phyloP scores from a whole-genome alignment of 495 filamentous ascomycete species.

The Apodospora peruviana region DNA sequence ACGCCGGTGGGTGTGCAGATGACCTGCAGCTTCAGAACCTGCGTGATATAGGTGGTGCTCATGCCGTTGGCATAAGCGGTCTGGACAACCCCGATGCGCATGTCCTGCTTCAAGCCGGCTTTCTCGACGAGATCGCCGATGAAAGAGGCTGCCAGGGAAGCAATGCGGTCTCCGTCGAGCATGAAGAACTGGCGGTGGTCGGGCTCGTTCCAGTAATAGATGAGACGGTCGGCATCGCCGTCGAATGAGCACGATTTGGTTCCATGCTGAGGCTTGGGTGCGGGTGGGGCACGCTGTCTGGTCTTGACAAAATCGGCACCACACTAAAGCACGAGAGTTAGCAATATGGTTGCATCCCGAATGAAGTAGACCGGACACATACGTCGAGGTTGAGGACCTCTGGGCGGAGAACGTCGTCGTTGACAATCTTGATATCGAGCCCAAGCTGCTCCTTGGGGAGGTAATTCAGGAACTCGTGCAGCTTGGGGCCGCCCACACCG shows the following conservation, averaged over 20 bases:
- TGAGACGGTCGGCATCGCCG: slow-evolving; percentile 89
- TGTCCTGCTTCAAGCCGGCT: slow-evolving; percentile 69
- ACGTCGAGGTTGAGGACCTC: slow-evolving; percentile 86
- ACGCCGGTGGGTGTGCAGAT: slow-evolving; percentile 94
- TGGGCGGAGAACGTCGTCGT: slow-evolving; percentile 84
- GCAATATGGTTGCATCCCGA: background rate
- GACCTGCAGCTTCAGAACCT: slow-evolving; percentile 81
- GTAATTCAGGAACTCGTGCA: slow-evolving; percentile 79
- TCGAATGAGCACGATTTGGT: slow-evolving; percentile 89
- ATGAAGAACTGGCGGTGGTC: slow-evolving; percentile 80
- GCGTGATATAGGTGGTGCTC: slow-evolving; percentile 85
- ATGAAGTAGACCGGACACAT: slow-evolving; percentile 20
- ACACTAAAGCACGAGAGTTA: slow-evolving; percentile 50
- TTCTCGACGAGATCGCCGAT: slow-evolving; percentile 80
- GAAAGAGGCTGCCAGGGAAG: slow-evolving; percentile 88
- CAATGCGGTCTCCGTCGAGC: slow-evolving; percentile 94
- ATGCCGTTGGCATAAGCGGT: slow-evolving; percentile 97
- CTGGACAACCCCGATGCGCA: slow-evolving; percentile 90
- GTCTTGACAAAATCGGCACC: slow-evolving; percentile 98
- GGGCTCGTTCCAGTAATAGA: slow-evolving; percentile 89
- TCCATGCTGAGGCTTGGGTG: slow-evolving; percentile 65
- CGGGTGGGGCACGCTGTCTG: slow-evolving; percentile 82
- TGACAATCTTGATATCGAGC: slow-evolving; percentile 79
- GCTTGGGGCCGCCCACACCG: slow-evolving; percentile 90
- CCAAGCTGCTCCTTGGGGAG: slow-evolving; percentile 60